Base-by-base conservation (phyloP, 2,329 filamentous ascomycete species). In the Curvularia spicifera region DNA sequence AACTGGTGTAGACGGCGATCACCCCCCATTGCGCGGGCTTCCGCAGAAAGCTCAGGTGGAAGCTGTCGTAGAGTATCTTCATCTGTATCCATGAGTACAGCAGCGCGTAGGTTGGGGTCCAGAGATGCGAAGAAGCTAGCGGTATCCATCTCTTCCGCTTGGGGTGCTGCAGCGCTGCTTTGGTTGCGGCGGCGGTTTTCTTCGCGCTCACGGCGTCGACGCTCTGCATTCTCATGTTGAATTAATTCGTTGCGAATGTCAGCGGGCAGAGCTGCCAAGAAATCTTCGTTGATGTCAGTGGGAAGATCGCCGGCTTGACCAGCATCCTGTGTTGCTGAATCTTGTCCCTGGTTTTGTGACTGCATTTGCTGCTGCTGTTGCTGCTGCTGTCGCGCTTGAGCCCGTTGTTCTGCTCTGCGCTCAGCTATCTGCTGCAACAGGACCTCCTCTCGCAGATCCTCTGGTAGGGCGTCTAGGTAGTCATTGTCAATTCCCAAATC, bases 391-490 rank as follows among this genome's bases (percentile, higher is more conserved):
- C 54, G 49, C 12, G 54, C 54, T 40, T 54, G 50, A 51, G 64
- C 61, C 5, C 71, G 69, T 44, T 70, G 68, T 53, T 73, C 71
- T 52, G 64, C 62, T 49, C 94, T 88, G 65, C 94, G 87, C 64
- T 91, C 88, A 51, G 91, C 92, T 63, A 97, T 86, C 58, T 96
- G 93, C 61, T 93, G 89, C 75, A 96, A 92, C 64, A 99, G 91
- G 48, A 99, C 95, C 74, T 99, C 95, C 76, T 98, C 94, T 45
- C 95, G 86, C 72, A 98, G 88, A 60, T 99, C 96, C 68, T 99
- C 95, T 0, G 95, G 95, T n/a, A 99, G 81, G n/a, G 94, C 96
- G 58, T 95, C 91, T 6, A 99, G 86, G 77, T 97, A 99, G 56
- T 96, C 93, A 15, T 90, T 86, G 73, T 99, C 95, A 68, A 99